A percentile compares a stretch with the other conserved stretches of the same genome.
phyloP scores from a whole-genome alignment of 106 monocot species.

The Dendrobium catenatum region DNA sequence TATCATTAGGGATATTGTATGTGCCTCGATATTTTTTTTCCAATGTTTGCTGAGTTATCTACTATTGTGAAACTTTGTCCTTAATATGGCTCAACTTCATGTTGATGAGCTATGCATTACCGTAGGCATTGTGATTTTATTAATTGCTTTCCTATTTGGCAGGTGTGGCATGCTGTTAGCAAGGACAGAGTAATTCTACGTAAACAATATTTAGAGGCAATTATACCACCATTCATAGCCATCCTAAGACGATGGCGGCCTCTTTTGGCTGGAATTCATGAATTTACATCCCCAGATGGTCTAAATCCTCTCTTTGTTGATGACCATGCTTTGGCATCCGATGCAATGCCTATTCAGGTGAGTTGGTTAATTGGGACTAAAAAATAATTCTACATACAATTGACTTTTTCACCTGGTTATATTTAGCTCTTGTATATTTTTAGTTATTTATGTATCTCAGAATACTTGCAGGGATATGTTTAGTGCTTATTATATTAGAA shows the following conservation, averaged over 20 bases:
- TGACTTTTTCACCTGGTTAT: not conserved
- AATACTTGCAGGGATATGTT: not conserved
- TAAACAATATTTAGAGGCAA: constrained; percentile 82
- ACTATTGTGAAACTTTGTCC: not conserved
- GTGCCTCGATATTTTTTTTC: not conserved
- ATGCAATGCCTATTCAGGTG: constrained; percentile 85
- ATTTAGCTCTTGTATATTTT: not conserved
- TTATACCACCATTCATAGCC: constrained; percentile 87
- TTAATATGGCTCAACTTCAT: not conserved
- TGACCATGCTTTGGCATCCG: constrained; percentile 88
- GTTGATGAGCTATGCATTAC: not conserved
- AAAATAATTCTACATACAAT: not conserved
- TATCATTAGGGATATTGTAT: not conserved
- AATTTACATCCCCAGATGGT: constrained; percentile 91
- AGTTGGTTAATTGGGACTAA: not conserved
- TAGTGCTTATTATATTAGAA: not conserved
- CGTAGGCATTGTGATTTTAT: not conserved
- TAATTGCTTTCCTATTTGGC: constrained; percentile 15
- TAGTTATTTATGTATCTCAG: not conserved
- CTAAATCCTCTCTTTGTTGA: constrained; percentile 88
- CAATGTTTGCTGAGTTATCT: not conserved
- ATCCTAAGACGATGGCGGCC: constrained; percentile 93
- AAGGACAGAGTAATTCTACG: constrained; percentile 69
- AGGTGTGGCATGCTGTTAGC: constrained; percentile 96
- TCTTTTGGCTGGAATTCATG: constrained; percentile 94